Conservation (phyloP, 768 basidiomycete genomes). For the Lanmaoa rubissima region DNA sequence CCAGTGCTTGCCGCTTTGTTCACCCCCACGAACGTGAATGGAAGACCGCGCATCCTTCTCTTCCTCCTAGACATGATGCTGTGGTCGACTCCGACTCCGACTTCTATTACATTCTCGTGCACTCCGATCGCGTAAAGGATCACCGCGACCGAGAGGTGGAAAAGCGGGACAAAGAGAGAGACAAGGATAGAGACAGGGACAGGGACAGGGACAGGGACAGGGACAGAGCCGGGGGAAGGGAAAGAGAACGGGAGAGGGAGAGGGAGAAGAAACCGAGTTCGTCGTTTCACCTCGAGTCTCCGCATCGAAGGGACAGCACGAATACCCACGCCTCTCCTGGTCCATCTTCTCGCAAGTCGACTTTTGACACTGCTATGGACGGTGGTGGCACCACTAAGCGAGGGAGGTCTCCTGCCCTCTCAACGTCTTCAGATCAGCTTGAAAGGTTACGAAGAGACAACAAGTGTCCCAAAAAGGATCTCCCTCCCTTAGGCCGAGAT, state of each 20-base stretch:
- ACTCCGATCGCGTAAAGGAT: slow-evolving; percentile 8
- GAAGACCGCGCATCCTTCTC: slow-evolving; percentile 28
- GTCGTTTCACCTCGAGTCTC: slow-evolving; percentile 5
- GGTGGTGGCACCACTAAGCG: slow-evolving; percentile 7
- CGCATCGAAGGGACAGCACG: slow-evolving; percentile 19
- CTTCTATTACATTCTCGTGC: slow-evolving; percentile 21
- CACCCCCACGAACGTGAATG: slow-evolving; percentile 35
- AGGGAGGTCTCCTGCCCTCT: slow-evolving; percentile 26
- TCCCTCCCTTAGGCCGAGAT: slow-evolving; percentile 7
- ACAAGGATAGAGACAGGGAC: neutral
- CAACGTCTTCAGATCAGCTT: slow-evolving; percentile 26
- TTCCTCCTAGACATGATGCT: slow-evolving; percentile 19
- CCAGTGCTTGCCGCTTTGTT: slow-evolving; percentile 26
- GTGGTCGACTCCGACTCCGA: slow-evolving; percentile 24
- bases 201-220: neutral
- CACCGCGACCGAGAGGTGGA: slow-evolving; percentile 13
- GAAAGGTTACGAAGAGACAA: slow-evolving; percentile 24
- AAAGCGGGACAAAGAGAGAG: neutral
- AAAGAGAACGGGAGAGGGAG: neutral
- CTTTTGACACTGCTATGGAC: slow-evolving; percentile 9
- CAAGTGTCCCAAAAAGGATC: neutral
- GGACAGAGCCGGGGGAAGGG: neutral
- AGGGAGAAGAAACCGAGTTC: slow-evolving; percentile 12
- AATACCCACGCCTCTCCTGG: slow-evolving; percentile 11
- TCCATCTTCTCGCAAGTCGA: slow-evolving; percentile 16